phyloP scores from a whole-genome alignment of 176 grass and related monocot species.

The Ensete glaucum region DNA sequence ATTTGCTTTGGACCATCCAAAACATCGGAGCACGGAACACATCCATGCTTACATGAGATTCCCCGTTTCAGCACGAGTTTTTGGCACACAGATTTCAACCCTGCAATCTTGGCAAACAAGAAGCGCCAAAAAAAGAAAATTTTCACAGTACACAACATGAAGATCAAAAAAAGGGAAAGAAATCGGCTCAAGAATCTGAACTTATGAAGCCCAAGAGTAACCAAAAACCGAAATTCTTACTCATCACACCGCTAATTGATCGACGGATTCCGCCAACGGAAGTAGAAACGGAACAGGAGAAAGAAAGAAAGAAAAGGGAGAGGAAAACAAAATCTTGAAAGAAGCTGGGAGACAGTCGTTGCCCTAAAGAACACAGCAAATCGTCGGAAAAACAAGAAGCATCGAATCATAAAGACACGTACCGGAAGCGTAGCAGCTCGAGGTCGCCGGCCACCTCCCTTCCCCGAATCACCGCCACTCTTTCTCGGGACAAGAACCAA shows the following conservation, averaged over 20 bases:
- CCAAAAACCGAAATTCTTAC: background rate
- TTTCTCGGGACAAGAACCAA: background rate
- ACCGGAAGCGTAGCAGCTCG: background rate
- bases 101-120: too few relatives aligned
- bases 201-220: background rate
- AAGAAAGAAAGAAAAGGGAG: background rate
- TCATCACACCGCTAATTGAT: background rate
- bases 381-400: background rate
- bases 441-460: background rate
- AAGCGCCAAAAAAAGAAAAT: background rate
- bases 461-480: background rate
- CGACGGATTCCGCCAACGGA: background rate
- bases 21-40: background rate
- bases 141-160: background rate
- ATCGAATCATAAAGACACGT: background rate
- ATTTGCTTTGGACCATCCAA: background rate
- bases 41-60: background rate
- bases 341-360: background rate
- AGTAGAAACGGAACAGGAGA: background rate
- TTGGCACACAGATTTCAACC: background rate
- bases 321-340: background rate
- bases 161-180: background rate
- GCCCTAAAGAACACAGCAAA: background rate
- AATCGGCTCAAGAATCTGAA: background rate
- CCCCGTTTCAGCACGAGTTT: background rate